Evolutionary conservation across 805 yeast species (phyloP).

Genomic region (Debaryomyces maramus): DNA sequence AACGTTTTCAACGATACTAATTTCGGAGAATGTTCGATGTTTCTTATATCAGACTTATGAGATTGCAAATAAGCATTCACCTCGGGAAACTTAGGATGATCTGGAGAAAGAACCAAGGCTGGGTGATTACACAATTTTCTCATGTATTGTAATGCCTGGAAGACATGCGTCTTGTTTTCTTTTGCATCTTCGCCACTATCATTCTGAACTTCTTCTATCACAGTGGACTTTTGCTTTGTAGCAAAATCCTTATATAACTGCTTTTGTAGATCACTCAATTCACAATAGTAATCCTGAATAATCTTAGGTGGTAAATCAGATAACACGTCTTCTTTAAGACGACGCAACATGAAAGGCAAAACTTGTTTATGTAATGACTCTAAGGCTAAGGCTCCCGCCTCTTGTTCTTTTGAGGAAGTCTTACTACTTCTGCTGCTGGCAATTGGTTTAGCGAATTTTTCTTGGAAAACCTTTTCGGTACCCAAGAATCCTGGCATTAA

Average conservation of each 20-base stretch:
- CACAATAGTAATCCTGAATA: slow-evolving; percentile 97
- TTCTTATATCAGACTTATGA: slow-evolving; percentile 61
- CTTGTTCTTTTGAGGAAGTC: slow-evolving; percentile 90
- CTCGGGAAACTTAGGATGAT: slow-evolving; percentile 78
- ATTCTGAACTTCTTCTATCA: slow-evolving; percentile 60
- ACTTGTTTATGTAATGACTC: slow-evolving; percentile 97
- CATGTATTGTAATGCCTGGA: slow-evolving; percentile 97
- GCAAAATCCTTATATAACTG: slow-evolving; percentile 88
- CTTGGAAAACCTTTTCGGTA: slow-evolving; percentile 89
- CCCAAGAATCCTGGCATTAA: slow-evolving; percentile 99
- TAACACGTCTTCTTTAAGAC: slow-evolving; percentile 93
- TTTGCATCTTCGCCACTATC: slow-evolving; percentile 33
- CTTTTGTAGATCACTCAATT: slow-evolving; percentile 85
- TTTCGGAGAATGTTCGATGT: slow-evolving; percentile 88
- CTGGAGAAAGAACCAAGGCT: slow-evolving; percentile 76
- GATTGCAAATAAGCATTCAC: slow-evolving; percentile 60
- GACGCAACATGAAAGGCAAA: slow-evolving; percentile 91
- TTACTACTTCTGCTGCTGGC: slow-evolving; percentile 90
- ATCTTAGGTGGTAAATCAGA: slow-evolving; percentile 97
- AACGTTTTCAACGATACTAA: slow-evolving; percentile 77
- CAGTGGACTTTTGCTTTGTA: slow-evolving; percentile 72
- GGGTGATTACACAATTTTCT: slow-evolving; percentile 97
- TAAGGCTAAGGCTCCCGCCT: slow-evolving; percentile 92
- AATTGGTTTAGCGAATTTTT: slow-evolving; percentile 95
- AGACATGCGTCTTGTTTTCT: slow-evolving; percentile 81